Base-by-base conservation (phyloP, 331 rosid species). In the Quercus tomentella region DNA sequence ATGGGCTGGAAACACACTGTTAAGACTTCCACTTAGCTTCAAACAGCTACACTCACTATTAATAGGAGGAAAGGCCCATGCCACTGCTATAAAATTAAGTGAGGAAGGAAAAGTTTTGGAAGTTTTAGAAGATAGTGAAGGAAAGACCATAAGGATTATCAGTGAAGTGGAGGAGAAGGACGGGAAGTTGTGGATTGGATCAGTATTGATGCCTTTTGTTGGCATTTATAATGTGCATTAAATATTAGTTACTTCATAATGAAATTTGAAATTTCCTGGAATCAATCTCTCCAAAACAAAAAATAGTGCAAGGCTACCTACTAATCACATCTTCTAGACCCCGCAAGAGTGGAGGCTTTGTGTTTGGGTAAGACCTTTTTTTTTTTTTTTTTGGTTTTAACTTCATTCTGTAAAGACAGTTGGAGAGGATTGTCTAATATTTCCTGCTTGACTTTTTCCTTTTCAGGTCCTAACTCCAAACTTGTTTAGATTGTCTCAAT, bases 141-240 rank as follows among this genome's bases (percentile, higher is more conserved):
- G 99, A 60, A 90, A 82, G 72, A 83, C 83, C n/a, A 54, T 93
- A 49, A 95, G 79, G 84, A 90, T 89, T 81, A 82, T 91, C 37
- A 93, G 98, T 61, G 98, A 95, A 87, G 87, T 93, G 78, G 98
- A 90, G 81, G 99, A 93, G 90, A 93, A 57, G 76, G 97, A 93
- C 78, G 98, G 98, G 70, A 86, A 88, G 78, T 89, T 95, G 14
- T 93, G 97, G 97, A 85, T 95, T 41, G 97, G 89, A 66, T 95
- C 98, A 9, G 98, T 91, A 33, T 76, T 95, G 41, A 89, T 86
- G 99, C 92, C 99, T 37, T 95, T 79, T 57, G 16, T 95, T 62
- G 99, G 98, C 77, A 73, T 14, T 1, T 49, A 14, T 49, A 49
- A 49, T 49, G 54, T 49, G 54, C 17, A 12, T 1, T 49, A 49